Evolutionary conservation across 1,139 yeast genomes (phyloP).

Genomic region (Debaryomyces psychrophilus): DNA sequence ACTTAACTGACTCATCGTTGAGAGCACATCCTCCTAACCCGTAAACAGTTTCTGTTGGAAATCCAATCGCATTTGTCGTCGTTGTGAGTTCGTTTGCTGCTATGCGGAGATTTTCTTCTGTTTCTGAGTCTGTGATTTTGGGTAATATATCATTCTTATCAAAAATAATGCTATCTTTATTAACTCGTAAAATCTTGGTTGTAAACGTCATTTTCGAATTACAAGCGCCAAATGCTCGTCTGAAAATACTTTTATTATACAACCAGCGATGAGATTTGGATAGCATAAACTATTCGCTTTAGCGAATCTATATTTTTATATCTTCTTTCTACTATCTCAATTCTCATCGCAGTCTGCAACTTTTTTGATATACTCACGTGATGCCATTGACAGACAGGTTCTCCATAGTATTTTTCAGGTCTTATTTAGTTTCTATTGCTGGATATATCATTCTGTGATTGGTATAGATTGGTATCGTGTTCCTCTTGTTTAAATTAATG

Average conservation of each 20-base stretch:
- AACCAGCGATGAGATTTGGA: not conserved
- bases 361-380: constrained; percentile 10
- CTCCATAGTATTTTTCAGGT: not conserved
- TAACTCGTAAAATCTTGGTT: constrained; percentile 39
- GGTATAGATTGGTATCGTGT: not conserved
- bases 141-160: constrained; percentile 31
- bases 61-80: constrained; percentile 72
- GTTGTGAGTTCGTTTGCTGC: constrained; percentile 62
- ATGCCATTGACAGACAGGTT: not conserved
- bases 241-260: not conserved
- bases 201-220: constrained; percentile 13
- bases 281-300: not conserved
- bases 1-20: constrained; percentile 68
- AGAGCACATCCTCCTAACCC: constrained; percentile 92
- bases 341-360: constrained; percentile 7
- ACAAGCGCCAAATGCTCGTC: not conserved
- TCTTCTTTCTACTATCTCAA: not conserved
- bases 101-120: constrained; percentile 49
- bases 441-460: not conserved
- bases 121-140: constrained; percentile 51
- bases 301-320: not conserved
- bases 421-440: not conserved
- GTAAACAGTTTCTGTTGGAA: constrained; percentile 96
- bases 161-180: constrained; percentile 32
- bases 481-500: not conserved